phyloP scores from a whole-genome alignment of 768 basidiomycete species.

The Butyriboletus loyo region DNA sequence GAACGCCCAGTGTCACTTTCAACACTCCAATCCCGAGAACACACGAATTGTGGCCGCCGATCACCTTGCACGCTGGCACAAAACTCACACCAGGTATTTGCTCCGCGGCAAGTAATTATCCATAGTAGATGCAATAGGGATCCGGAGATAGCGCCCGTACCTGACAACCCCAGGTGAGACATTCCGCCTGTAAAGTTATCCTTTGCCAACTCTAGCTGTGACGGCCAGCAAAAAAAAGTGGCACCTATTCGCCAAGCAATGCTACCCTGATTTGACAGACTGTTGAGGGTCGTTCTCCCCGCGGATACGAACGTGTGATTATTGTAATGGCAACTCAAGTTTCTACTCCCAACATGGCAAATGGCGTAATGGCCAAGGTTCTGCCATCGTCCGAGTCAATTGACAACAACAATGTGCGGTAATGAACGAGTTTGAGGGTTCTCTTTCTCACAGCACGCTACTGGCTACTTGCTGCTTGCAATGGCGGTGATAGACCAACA shows the following conservation, averaged over 20 bases:
- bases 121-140: background rate
- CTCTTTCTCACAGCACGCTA: conserved; percentile 2
- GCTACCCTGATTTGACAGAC: background rate
- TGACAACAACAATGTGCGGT: background rate
- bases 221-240: background rate
- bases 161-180: background rate
- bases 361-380: background rate
- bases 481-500: background rate
- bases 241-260: background rate
- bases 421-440: background rate
- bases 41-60: background rate
- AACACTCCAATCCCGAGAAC: background rate
- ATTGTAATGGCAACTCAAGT: conserved; percentile 14
- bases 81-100: background rate
- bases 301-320: background rate
- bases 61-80: background rate
- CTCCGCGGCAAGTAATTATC: background rate
- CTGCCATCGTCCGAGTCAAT: background rate
- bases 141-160: background rate
- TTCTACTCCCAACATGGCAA: conserved; percentile 5
- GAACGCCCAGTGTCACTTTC: background rate
- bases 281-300: background rate
- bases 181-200: background rate
- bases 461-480: background rate
- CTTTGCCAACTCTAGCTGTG: background rate